Base-by-base conservation (phyloP, 192 early-diverging fungal genomes). In the Ambispora gerdemannii region DNA sequence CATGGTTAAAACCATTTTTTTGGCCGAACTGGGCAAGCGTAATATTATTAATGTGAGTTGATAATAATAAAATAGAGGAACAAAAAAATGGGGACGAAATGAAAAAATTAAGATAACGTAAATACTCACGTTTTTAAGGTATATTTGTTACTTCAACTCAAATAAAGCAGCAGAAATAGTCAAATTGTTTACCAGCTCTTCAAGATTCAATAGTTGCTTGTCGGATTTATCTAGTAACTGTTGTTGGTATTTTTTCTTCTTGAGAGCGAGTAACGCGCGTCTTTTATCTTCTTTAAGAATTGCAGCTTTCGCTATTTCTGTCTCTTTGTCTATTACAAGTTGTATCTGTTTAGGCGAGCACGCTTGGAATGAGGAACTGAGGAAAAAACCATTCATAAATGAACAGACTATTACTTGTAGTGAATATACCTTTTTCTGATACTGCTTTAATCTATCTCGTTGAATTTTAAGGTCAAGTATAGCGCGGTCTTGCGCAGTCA, bases 161-260 rank as follows among this genome's bases (percentile, higher is more conserved):
- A n/a, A n/a, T n/a, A n/a, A n/a, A n/a, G 28, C 8, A 58, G 55
- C 20, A 27, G 55, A 30, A 27, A 58, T 10, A 43, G n/a, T 6
- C 15, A 43, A 15, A 15, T 15, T 43, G 7, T 43, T 43, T 43
- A 92, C 89, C 82, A 99, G 78, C 70, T 95, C 89, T 80, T 97
- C 93, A 30, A 99, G 78, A 38, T 86, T 97, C 61, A 92, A 79
- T 49, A 99, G 84, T 81, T 99, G 95, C 22, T 90, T 74, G 63
- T 92, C 90, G 2, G 94, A 91, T 78, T 93, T 90, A 51, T 82
- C 78, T 24, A 97, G 80, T 70, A 96, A 82, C 66, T 87, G 85
- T 77, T 97, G 91, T 77, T 97, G 95, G 75, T 95, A 97, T 75
- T 97, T 97, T 77, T 95, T 96, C 83, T 95, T 94, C 74, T 91